Percentiles rank a stretch among this genome's conserved stretches.
Conservation (phyloP, 1,284 basidiomycete species). For the Apiotrichum sp. region DNA sequence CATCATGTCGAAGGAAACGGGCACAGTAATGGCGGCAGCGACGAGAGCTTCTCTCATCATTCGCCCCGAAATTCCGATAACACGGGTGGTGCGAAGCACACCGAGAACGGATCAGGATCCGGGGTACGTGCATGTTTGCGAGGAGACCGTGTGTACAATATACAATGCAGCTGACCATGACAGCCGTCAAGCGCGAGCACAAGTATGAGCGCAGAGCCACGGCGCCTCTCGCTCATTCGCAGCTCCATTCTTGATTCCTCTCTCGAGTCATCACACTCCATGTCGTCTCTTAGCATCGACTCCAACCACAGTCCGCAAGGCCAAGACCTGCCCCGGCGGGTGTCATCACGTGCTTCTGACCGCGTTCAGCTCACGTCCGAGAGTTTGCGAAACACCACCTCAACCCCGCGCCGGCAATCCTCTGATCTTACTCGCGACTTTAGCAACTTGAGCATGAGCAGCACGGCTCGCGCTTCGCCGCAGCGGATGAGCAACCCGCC, state of each 20-base stretch:
- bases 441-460: not conserved
- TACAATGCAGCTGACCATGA: not conserved
- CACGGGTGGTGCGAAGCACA: not conserved
- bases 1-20: not conserved
- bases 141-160: not conserved
- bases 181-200: no score
- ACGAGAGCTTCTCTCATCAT: not conserved
- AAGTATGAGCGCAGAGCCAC: not conserved
- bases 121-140: not conserved
- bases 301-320: slow-evolving; percentile 14
- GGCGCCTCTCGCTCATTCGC: not conserved
- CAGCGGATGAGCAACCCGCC: slow-evolving; percentile 2
- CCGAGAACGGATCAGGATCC: not conserved
- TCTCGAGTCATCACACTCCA: slow-evolving; percentile 1
- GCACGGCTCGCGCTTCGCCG: not conserved
- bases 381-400: not conserved
- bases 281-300: slow-evolving; percentile 18
- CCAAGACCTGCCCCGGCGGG: not conserved
- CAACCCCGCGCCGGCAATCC: slow-evolving; percentile 3
- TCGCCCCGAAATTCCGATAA: not conserved
- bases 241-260: not conserved
- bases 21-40: not conserved
- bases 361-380: not conserved
- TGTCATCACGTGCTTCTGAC: slow-evolving; percentile 1
- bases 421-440: slow-evolving; percentile 5